Percentiles rank a stretch among this genome's conserved stretches.
These are phyloP conservation scores for Taxawa tesnikishii DNA, from an alignment of 2,329 filamentous ascomycete genomes.

Conservation along the genomic window DNA sequence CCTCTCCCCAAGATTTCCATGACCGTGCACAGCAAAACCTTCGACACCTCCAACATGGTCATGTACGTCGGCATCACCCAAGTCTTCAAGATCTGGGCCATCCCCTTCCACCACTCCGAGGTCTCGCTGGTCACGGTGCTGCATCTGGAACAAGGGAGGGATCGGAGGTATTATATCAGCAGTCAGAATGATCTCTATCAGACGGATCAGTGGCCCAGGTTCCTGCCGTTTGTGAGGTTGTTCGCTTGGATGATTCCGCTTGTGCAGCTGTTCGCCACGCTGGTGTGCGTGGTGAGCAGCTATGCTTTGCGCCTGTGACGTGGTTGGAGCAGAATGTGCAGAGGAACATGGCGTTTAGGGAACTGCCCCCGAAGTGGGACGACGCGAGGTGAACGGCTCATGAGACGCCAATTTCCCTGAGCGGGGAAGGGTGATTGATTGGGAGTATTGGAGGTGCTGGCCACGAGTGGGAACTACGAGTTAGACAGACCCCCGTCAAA, in stretches of 20 bases:
- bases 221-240: constrained; percentile 50
- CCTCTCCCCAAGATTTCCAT: constrained; percentile 63
- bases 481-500: too few species aligned
- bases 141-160: constrained; percentile 11
- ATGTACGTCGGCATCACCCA: constrained; percentile 67
- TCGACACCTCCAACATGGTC: constrained; percentile 51
- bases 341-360: constrained; percentile 6
- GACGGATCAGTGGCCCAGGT: constrained; percentile 61
- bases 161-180: constrained; percentile 54
- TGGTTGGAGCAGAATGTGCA: constrained; percentile 31
- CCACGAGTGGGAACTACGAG: too few species aligned
- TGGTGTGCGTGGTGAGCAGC: constrained; percentile 51
- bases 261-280: constrained; percentile 54
- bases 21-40: constrained; percentile 55
- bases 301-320: constrained; percentile 38
- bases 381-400: constrained; percentile 8
- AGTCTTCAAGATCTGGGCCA: constrained; percentile 62
- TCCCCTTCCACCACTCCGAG: constrained; percentile 59
- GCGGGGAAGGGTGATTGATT: too few species aligned
- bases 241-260: constrained; percentile 38
- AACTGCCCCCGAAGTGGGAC: constrained; percentile 7
- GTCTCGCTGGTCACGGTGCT: constrained; percentile 20
- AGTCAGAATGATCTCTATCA: constrained; percentile 77
- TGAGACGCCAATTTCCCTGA: too few species aligned
- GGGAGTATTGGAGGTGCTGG: too few species aligned